Conservation (phyloP, 257 asterid genomes). For the Solanum stenotomum region DNA sequence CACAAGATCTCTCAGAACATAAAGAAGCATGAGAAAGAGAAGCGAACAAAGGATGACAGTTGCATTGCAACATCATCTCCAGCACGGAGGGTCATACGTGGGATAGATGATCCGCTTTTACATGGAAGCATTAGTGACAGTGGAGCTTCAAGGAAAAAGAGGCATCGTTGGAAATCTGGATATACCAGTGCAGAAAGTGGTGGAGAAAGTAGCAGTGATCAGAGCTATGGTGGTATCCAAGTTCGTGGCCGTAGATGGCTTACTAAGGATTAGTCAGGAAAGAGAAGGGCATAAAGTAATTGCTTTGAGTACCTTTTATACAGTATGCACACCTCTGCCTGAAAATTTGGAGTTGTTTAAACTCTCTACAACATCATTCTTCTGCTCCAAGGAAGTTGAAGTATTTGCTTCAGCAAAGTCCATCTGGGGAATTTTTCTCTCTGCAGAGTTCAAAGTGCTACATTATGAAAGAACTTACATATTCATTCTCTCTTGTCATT, state of each 20-base stretch:
- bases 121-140: slow-evolving; percentile 84
- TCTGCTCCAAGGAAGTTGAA: not conserved
- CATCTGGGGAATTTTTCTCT: not conserved
- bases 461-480: not conserved
- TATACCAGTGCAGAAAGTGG: slow-evolving; percentile 87
- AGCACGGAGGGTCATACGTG: slow-evolving; percentile 55
- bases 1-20: slow-evolving; percentile 81
- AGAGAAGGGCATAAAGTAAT: not conserved
- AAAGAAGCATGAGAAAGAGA: slow-evolving; percentile 59
- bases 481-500: not conserved
- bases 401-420: not conserved
- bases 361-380: not conserved
- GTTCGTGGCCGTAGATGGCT: slow-evolving; percentile 13
- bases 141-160: slow-evolving; percentile 55
- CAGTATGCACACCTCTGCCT: not conserved
- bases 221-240: slow-evolving; percentile 9
- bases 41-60: slow-evolving; percentile 79
- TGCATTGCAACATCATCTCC: slow-evolving; percentile 50
- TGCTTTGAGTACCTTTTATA: not conserved
- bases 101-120: slow-evolving; percentile 91
- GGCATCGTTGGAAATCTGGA: slow-evolving; percentile 59
- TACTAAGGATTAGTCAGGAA: slow-evolving; percentile 4
- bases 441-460: not conserved
- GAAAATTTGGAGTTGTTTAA: not conserved
- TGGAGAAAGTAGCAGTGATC: slow-evolving; percentile 20